Percentiles rank a stretch among this genome's conserved stretches.
Evolutionary conservation across 768 basidiomycete species (phyloP).

Genomic region (Dacryopinax primogenitus): DNA sequence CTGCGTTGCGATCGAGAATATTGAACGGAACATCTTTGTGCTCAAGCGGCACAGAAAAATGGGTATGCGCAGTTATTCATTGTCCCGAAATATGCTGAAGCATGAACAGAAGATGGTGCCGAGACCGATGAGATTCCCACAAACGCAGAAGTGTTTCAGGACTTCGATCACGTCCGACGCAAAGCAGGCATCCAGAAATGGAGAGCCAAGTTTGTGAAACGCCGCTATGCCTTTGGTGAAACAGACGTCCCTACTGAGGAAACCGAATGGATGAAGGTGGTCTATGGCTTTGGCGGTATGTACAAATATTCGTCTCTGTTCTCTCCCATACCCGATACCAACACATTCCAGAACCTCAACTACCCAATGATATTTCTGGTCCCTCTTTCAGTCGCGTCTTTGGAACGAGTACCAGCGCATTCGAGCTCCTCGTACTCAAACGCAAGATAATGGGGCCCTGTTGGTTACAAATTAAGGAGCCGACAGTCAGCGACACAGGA

Average conservation of each 20-base stretch:
- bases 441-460: slow-evolving; percentile 99
- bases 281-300: slow-evolving; percentile 79
- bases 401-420: slow-evolving; percentile 83
- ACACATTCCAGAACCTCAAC: slow-evolving; percentile 44
- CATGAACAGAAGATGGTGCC: slow-evolving; percentile 36
- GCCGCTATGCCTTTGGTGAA: slow-evolving; percentile 88
- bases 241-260: slow-evolving; percentile 66
- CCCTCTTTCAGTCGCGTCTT: slow-evolving; percentile 79
- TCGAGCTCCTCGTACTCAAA: slow-evolving; percentile 86
- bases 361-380: slow-evolving; percentile 60
- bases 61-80: slow-evolving; percentile 24
- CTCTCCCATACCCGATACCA: too few species aligned
- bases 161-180: slow-evolving; percentile 68
- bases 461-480: slow-evolving; percentile 79
- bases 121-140: slow-evolving; percentile 68
- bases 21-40: slow-evolving; percentile 84
- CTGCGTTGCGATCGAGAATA: slow-evolving; percentile 69
- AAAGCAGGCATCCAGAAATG: slow-evolving; percentile 61
- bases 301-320: too few species aligned
- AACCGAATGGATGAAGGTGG: slow-evolving; percentile 81
- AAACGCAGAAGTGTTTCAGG: slow-evolving; percentile 57
- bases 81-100: not conserved
- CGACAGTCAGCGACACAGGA: slow-evolving; percentile 60
- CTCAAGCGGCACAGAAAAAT: slow-evolving; percentile 60
- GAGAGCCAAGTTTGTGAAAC: slow-evolving; percentile 71